Evolutionary conservation across 1,284 basidiomycete species (phyloP).

Genomic region (Tilletia caries): DNA sequence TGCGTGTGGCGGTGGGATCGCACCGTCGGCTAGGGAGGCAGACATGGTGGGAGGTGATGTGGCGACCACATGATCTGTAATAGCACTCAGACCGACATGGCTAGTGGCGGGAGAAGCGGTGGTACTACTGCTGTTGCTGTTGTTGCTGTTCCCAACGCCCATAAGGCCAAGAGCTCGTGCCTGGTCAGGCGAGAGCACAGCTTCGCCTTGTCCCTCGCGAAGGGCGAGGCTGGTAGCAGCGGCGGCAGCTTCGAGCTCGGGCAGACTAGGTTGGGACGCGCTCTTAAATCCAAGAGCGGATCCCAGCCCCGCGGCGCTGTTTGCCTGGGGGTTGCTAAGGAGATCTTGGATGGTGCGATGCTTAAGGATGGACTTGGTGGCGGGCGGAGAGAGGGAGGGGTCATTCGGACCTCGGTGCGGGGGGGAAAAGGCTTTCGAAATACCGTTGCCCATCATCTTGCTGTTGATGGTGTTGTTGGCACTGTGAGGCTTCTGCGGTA

Average conservation of each 20-base stretch:
- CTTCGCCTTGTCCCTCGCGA: neutral
- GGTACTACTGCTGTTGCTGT: no score
- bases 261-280: conserved; percentile 46
- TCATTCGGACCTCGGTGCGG: neutral
- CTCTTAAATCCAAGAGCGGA: conserved; percentile 59
- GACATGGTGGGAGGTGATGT: no score
- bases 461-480: neutral
- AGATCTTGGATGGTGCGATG: conserved; percentile 89
- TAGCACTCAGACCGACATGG: no score
- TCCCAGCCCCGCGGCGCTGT: neutral
- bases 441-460: neutral
- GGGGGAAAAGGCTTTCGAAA: neutral
- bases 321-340: conserved; percentile 57
- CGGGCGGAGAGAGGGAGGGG: conserved; percentile 17
- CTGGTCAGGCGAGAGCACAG: neutral
- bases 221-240: conserved; percentile 15
- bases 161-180: neutral
- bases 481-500: neutral
- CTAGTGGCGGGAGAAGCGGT: no score
- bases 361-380: conserved; percentile 85
- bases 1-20: no score
- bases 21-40: no score
- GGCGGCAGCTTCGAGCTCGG: conserved; percentile 39
- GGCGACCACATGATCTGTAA: no score
- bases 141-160: no score